Evolutionary conservation across 495 filamentous ascomycete species (phyloP), one percentile per base, ranked within the genome.

Genomic region (Penicillium robsamsonii): DNA sequence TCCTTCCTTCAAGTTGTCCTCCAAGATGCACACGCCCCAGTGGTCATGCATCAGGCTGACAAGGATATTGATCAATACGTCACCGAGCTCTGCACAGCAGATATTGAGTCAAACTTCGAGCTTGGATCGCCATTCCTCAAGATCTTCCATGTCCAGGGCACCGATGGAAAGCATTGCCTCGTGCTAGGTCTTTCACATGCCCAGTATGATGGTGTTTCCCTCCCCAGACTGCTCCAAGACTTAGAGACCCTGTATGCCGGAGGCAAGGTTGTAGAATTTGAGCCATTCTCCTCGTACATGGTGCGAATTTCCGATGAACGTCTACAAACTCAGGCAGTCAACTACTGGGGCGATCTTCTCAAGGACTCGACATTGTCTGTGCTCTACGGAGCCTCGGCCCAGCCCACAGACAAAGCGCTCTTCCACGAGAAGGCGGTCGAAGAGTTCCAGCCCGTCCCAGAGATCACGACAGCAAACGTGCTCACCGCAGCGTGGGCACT

Each of bases 151-250:
- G 67, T 85, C 43, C 64, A 73, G 33, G 67, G 62, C 27, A 67
- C 66, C 6, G 59, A 66, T n/a, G 62, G 68, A 5, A 57, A 71
- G 24, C 71, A 75, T 50, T 77, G 71, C 18, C 80, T 89, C 9
- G 59, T 77, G 20, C 68, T 89, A 50, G 71, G 83, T 1, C 75
- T 89, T 0, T 87, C 85, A 0, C 86, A 89, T 60, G 83, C 86
- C 1, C 85, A 85, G 46, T 89, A 89, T 62, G 86, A 89, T 55
- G 86, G 83, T 27, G 75, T 87, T 3, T 87, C 79, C 43, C 77
- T 89, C 1, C 83, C 85, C 3, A 69, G 68, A 8, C 67, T 88
- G 0, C 75, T 87, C 8, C 59, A 70, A 15, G 78, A 85, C 12
- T 67, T 81, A 8, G 67, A 77, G 30, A 66, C 64, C 0, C 57